Base-by-base conservation (phyloP, 495 filamentous ascomycete genomes). In the Penicillium antarcticum region DNA sequence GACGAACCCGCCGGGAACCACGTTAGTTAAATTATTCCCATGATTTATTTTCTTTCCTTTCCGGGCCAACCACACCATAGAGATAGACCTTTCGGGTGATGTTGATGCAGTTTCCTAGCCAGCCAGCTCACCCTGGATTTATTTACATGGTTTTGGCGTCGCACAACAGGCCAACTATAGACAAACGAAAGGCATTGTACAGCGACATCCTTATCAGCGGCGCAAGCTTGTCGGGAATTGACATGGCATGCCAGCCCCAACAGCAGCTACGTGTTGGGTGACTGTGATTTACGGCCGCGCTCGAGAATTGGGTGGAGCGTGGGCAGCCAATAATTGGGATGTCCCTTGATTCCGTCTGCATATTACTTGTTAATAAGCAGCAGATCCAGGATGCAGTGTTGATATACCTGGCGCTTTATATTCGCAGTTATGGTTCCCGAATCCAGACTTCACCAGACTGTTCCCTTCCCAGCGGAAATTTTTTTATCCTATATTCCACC, bases 371-470 rank as follows among this genome's bases (percentile, higher is more conserved):
- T 49, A 46, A 44, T 11, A 37, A 14, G 26, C 35, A n/a, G 17
- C 26, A 63, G 63, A 66, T 55, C 60, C 60, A 1, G 63, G 60
- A 32, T 60, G 56, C 29, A 61, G 58, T 21, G 64, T 62, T 2
- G 64, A 67, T 40, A 61, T 65, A 40, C 64, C 64, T 2, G 61
- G 55, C 16, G 47, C 60, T 21, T 52, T 51, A 17, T 67, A 67
- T 48, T 60, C 53, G 31, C 56, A 60, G 11, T 67, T 61, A 13
- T 67, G 64, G 43, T 59, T 59, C 16, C 58, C 58, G 12, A 60
- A 67, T 41, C 51, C 58, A 16, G 46, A 53, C 17, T 65, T 67
- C 34, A 56, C 56, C 2, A 51, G 53, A 17, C 16, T 57, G 12
- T 67, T 65, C 41, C 64, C 64, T 17, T 14, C 31, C 8, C 53